phyloP scores from a whole-genome alignment of 352 stramenopile species.

The Globisporangium nodosum region DNA sequence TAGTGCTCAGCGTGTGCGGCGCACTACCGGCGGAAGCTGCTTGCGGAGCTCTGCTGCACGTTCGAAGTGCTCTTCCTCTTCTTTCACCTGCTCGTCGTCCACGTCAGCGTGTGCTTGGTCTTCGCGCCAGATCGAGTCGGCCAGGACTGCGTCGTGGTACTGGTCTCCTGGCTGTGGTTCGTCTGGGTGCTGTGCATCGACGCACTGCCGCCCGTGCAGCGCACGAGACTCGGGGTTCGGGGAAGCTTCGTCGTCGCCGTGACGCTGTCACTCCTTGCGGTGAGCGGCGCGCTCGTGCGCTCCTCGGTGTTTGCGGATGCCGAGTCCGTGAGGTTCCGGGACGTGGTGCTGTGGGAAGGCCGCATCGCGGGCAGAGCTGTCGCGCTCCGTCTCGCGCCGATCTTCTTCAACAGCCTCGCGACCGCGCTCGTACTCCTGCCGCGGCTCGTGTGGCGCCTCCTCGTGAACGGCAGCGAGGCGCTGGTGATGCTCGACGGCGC shows the following conservation, averaged over 20 bases:
- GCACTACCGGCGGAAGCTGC: constrained; percentile 9
- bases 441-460: constrained; percentile 18
- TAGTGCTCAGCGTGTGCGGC: not conserved
- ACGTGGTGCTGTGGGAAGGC: constrained; percentile 11
- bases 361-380: not conserved
- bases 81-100: constrained; percentile 12
- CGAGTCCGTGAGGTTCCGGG: constrained; percentile 2
- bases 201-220: constrained; percentile 13
- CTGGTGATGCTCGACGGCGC: constrained; percentile 19
- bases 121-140: constrained; percentile 9
- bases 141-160: not conserved
- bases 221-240: constrained; percentile 6
- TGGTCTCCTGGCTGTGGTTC: constrained; percentile 15
- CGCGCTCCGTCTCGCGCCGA: constrained; percentile 15
- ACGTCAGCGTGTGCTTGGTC: constrained; percentile 16
- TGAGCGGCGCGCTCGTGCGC: not conserved
- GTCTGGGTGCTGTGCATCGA: constrained; percentile 18
- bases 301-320: not conserved
- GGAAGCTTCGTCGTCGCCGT: constrained; percentile 1
- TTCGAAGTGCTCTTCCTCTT: constrained; percentile 30
- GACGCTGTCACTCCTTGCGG: not conserved
- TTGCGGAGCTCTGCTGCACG: constrained; percentile 4
- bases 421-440: constrained; percentile 13
- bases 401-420: constrained; percentile 17
- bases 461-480: constrained; percentile 7